A percentile compares a stretch with the other conserved stretches of the same genome.
phyloP scores from a whole-genome alignment of 306 rosid species.

The Delonix regia region DNA sequence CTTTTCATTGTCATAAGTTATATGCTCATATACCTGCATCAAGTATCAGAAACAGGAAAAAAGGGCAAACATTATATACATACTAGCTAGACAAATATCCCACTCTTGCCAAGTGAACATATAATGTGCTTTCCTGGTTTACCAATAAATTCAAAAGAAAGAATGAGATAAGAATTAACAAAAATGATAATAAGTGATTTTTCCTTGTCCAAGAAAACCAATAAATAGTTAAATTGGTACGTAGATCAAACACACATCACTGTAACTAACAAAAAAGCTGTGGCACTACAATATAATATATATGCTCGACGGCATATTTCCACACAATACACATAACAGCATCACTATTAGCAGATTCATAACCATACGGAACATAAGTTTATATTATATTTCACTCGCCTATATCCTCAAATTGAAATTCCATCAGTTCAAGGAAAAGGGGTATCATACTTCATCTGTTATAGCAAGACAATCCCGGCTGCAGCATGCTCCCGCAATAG shows the following conservation, averaged over 20 bases:
- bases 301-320: background rate
- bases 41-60: slow-evolving; percentile 23
- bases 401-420: slow-evolving; percentile 30
- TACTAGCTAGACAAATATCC: slow-evolving; percentile 1
- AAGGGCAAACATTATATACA: background rate
- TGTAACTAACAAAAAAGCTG: background rate
- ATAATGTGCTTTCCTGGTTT: background rate
- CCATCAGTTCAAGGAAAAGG: slow-evolving; percentile 18
- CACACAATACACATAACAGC: background rate
- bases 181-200: background rate
- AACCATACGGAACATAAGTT: slow-evolving; percentile 16
- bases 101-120: slow-evolving; percentile 4
- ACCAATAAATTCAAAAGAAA: slow-evolving; percentile 17
- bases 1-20: slow-evolving; percentile 59
- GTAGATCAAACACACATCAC: background rate
- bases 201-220: background rate
- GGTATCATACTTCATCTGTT: slow-evolving; percentile 83
- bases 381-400: slow-evolving; percentile 2
- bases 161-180: slow-evolving; percentile 4
- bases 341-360: slow-evolving; percentile 12
- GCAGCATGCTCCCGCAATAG: slow-evolving; percentile 72
- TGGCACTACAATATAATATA: slow-evolving; percentile 10
- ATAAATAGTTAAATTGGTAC: background rate
- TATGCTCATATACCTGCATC: slow-evolving; percentile 74
- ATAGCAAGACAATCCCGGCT: slow-evolving; percentile 62